These are phyloP conservation scores for Nitzschia sp. DNA, from an alignment of 108 stramenopile genomes.

Conservation along the genomic window DNA sequence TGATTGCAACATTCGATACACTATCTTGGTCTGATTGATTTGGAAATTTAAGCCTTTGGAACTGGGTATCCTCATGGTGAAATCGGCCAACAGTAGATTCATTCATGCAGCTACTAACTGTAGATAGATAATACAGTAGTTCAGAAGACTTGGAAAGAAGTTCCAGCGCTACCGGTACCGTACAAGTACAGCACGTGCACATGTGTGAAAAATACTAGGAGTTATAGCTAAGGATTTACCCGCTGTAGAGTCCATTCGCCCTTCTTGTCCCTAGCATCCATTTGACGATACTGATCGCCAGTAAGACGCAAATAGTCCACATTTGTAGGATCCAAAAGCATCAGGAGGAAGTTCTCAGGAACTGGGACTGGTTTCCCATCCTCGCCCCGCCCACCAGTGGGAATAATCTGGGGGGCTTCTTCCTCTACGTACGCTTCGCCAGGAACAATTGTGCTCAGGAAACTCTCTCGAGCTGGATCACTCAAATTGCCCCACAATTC, in stretches of 20 bases:
- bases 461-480: conserved; percentile 79
- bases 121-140: too few species aligned
- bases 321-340: conserved; percentile 65
- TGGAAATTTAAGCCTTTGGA: too few species aligned
- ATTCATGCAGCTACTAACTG: too few species aligned
- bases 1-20: too few species aligned
- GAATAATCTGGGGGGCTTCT: conserved; percentile 24
- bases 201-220: too few species aligned
- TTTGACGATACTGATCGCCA: conserved; percentile 80
- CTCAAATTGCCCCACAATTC: conserved; percentile 83
- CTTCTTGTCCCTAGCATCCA: conserved; percentile 34
- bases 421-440: conserved; percentile 49
- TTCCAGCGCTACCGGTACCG: too few species aligned
- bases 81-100: too few species aligned
- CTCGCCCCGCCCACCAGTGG: conserved; percentile 62
- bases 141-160: too few species aligned
- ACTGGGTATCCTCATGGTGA: too few species aligned
- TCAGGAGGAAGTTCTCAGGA: conserved; percentile 79
- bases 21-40: too few species aligned
- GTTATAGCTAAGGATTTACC: conserved; percentile 43
- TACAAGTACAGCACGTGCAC: too few species aligned
- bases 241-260: conserved; percentile 27
- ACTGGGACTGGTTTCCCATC: conserved; percentile 74
- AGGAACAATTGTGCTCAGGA: conserved; percentile 44
- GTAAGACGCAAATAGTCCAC: conserved; percentile 79